Evolutionary conservation across 2,329 filamentous ascomycete genomes (phyloP).

Genomic region (Talaromyces sp.): DNA sequence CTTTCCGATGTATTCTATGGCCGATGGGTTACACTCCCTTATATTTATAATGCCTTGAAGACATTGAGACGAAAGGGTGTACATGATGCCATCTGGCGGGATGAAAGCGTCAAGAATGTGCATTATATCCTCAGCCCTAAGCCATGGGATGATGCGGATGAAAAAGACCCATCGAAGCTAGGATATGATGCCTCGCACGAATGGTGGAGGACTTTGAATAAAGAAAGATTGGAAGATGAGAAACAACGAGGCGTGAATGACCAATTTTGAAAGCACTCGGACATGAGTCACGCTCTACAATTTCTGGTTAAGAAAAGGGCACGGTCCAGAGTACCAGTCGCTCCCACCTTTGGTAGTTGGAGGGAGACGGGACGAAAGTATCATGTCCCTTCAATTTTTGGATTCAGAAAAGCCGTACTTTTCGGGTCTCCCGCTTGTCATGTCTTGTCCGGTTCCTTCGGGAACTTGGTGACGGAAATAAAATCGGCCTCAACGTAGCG

Average conservation of each 20-base stretch:
- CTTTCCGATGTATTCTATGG: conserved; percentile 58
- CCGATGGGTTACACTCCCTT: conserved; percentile 60
- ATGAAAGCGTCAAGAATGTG: conserved; percentile 61
- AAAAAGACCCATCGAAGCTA: conserved; percentile 1
- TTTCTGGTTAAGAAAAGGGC: background rate
- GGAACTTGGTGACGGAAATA: background rate
- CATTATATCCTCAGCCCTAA: conserved; percentile 63
- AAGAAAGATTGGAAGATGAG: conserved; percentile 5
- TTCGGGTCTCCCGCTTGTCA: background rate
- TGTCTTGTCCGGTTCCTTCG: background rate
- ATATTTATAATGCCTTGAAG: conserved; percentile 62
- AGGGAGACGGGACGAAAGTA: background rate
- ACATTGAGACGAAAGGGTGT: conserved; percentile 57
- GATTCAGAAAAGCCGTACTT: background rate
- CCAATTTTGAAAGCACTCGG: background rate
- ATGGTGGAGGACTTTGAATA: conserved; percentile 15
- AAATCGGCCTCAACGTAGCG: background rate
- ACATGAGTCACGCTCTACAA: background rate
- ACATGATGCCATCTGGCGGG: conserved; percentile 60
- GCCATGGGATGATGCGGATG: conserved; percentile 57
- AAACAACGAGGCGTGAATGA: conserved; percentile 16
- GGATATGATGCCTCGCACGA: conserved; percentile 10
- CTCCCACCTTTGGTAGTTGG: background rate
- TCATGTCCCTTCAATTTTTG: background rate
- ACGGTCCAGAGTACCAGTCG: background rate